phyloP scores from a whole-genome alignment of 148 eudicot species.

The Rhododendron mucronatum region DNA sequence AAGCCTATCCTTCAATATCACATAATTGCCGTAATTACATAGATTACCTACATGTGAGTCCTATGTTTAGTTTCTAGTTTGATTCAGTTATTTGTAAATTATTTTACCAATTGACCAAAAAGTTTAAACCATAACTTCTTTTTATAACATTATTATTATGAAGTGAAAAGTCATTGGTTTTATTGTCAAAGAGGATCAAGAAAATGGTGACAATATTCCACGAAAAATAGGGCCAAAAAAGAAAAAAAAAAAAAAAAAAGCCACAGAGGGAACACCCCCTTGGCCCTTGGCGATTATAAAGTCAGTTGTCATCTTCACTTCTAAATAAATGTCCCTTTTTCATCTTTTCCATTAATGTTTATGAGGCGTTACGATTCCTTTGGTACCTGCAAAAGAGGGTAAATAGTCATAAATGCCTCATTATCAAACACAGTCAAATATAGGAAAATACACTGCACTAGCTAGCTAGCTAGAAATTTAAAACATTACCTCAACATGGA shows the following conservation, averaged over 20 bases:
- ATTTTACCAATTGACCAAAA: not conserved
- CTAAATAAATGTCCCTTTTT: not conserved
- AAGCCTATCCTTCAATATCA: not conserved
- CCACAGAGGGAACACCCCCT: not conserved
- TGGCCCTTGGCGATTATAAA: not conserved
- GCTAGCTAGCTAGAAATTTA: not conserved
- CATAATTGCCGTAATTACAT: not conserved
- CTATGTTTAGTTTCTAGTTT: not conserved
- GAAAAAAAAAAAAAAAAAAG: too few species aligned
- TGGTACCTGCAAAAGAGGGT: not conserved
- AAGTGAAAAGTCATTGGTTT: not conserved
- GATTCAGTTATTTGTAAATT: not conserved
- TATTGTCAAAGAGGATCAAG: not conserved
- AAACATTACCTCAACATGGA: not conserved
- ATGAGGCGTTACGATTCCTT: not conserved
- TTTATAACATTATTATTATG: not conserved
- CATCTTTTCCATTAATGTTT: not conserved
- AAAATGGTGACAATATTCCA: not conserved
- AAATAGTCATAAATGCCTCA: conserved; percentile 4
- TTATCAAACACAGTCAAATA: conserved; percentile 6
- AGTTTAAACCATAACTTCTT: not conserved
- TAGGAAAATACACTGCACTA: not conserved
- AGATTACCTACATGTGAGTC: not conserved
- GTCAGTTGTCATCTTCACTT: not conserved
- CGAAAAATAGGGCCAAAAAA: not conserved